phyloP scores from a whole-genome alignment of 768 basidiomycete genomes.

The Russula earlei region DNA sequence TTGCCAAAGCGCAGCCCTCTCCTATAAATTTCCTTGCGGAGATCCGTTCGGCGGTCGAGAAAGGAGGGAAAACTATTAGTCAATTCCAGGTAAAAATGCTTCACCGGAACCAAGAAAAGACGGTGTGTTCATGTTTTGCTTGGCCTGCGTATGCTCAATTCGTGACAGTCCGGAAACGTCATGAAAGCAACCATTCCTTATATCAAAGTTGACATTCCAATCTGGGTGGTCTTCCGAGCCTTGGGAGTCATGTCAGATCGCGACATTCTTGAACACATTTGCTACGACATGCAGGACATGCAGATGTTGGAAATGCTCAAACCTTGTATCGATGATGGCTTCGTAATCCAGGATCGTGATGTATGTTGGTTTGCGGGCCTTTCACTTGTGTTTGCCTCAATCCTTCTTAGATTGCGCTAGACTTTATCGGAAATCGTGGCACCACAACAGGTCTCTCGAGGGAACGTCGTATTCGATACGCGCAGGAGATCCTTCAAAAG shows the following conservation, averaged over 20 bases:
- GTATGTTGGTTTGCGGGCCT: conserved; percentile 31
- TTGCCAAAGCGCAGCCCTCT: conserved; percentile 94
- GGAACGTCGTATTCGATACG: conserved; percentile 90
- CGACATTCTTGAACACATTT: conserved; percentile 96
- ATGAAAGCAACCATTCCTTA: conserved; percentile 98
- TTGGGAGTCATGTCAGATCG: conserved; percentile 96
- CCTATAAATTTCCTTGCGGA: conserved; percentile 94
- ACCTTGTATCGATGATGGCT: conserved; percentile 96
- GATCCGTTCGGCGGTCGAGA: conserved; percentile 95
- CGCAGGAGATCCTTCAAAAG: conserved; percentile 96
- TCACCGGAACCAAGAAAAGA: conserved; percentile 79
- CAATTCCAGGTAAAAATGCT: conserved; percentile 98
- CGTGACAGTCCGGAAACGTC: conserved; percentile 65
- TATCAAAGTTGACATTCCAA: conserved; percentile 96
- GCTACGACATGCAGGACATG: conserved; percentile 92
- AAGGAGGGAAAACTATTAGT: conserved; percentile 95
- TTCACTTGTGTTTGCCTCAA: conserved; percentile 12
- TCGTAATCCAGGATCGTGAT: conserved; percentile 95
- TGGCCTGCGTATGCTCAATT: conserved; percentile 12
- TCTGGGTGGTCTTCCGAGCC: conserved; percentile 98
- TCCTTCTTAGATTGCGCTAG: conserved; percentile 54
- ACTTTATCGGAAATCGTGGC: conserved; percentile 97
- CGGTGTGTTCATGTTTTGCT: conserved; percentile 42
- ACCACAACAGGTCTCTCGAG: conserved; percentile 87
- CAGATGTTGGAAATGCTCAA: conserved; percentile 98